phyloP scores from a whole-genome alignment of 805 yeast genomes.

The Maudiozyma serrabonitensis region DNA sequence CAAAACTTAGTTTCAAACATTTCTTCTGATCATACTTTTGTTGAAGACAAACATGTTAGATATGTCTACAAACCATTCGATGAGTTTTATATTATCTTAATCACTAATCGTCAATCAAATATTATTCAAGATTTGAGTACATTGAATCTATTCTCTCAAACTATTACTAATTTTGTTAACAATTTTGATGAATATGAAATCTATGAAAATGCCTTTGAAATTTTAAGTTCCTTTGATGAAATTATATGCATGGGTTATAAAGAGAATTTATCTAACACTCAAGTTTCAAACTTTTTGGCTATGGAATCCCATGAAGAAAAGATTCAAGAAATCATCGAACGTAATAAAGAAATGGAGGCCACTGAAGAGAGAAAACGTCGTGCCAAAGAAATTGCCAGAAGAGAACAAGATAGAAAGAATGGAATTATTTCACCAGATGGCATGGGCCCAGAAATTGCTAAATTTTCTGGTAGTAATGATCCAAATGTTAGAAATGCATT shows the following conservation, averaged over 20 bases:
- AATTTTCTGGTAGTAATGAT: conserved; percentile 23
- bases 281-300: conserved; percentile 80
- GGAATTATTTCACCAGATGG: conserved; percentile 28
- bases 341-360: conserved; percentile 94
- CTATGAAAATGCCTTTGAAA: conserved; percentile 75
- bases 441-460: background rate
- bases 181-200: conserved; percentile 74
- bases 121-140: conserved; percentile 93
- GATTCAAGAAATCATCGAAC: conserved; percentile 94
- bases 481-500: conserved; percentile 31
- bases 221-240: conserved; percentile 88
- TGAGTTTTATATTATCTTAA: conserved; percentile 79
- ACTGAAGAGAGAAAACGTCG: conserved; percentile 93
- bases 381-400: conserved; percentile 82
- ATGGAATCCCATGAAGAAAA: conserved; percentile 99
- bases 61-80: conserved; percentile 95
- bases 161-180: conserved; percentile 65
- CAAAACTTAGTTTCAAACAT: conserved; percentile 66
- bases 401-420: conserved; percentile 39
- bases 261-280: conserved; percentile 73
- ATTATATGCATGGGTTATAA: conserved; percentile 81
- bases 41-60: conserved; percentile 84
- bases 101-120: conserved; percentile 85
- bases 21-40: conserved; percentile 79
- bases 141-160: conserved; percentile 71